phyloP scores from a whole-genome alignment of 1,139 yeast genomes.

The Pichia sp. region DNA sequence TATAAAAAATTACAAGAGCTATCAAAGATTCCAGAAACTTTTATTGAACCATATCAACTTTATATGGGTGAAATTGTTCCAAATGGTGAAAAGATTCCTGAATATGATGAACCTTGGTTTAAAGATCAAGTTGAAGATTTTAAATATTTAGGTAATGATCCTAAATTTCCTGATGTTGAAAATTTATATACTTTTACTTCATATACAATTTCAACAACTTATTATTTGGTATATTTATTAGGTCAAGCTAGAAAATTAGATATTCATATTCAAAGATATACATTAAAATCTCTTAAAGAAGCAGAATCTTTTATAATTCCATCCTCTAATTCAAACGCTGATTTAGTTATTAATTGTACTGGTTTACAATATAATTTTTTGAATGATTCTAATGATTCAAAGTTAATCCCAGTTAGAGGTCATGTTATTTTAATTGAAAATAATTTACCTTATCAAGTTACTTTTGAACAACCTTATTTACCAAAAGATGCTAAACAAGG shows the following conservation, averaged over 20 bases:
- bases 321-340: conserved; percentile 24
- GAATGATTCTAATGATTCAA: conserved; percentile 32
- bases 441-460: conserved; percentile 29
- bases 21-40: conserved; percentile 34
- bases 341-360: conserved; percentile 40
- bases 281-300: conserved; percentile 29
- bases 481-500: conserved; percentile 26
- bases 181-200: conserved; percentile 23
- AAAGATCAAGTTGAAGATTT: conserved; percentile 33
- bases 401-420: conserved; percentile 38
- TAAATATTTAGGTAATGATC: conserved; percentile 32
- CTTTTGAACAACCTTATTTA: conserved; percentile 33
- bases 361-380: conserved; percentile 37
- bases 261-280: conserved; percentile 31
- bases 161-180: conserved; percentile 23
- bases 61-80: conserved; percentile 31
- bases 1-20: conserved; percentile 38
- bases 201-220: conserved; percentile 39
- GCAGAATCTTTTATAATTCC: conserved; percentile 23
- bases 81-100: conserved; percentile 11
- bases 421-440: conserved; percentile 41
- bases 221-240: conserved; percentile 38
- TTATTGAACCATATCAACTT: conserved; percentile 31
- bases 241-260: conserved; percentile 34
- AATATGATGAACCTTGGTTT: conserved; percentile 37